These are phyloP conservation scores for Lodderomyces metapsilosis DNA, from an alignment of 1,139 yeast species.

Conservation along the genomic window DNA sequence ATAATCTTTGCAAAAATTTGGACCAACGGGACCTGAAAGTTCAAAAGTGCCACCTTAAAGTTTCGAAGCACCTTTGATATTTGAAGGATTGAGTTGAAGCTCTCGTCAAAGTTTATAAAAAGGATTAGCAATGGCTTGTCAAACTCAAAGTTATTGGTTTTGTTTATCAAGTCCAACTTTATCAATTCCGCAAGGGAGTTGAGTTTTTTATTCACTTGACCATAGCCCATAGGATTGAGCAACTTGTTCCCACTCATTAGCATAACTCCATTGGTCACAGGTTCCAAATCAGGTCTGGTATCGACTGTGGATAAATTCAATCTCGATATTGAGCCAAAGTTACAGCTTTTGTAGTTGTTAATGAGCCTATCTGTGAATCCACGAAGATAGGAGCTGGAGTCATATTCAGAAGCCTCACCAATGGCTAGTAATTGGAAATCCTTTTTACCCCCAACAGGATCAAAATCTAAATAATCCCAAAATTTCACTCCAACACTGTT, in stretches of 20 bases:
- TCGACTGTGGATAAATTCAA: slow-evolving; percentile 32
- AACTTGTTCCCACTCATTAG: slow-evolving; percentile 23
- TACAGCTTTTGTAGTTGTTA: slow-evolving; percentile 46
- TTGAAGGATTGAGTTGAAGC: slow-evolving; percentile 45
- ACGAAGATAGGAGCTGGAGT: slow-evolving; percentile 18
- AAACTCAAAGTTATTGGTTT: slow-evolving; percentile 42
- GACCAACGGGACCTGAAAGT: slow-evolving; percentile 44
- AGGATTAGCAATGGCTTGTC: slow-evolving; percentile 47
- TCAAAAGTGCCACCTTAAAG: slow-evolving; percentile 41
- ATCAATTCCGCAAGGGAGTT: slow-evolving; percentile 34
- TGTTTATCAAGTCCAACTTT: slow-evolving; percentile 40
- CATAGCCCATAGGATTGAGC: slow-evolving; percentile 25
- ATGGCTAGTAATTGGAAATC: slow-evolving; percentile 55
- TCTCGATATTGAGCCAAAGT: slow-evolving; percentile 45
- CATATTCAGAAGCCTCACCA: slow-evolving; percentile 22
- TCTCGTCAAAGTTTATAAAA: slow-evolving; percentile 46
- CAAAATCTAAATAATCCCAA: slow-evolving; percentile 58
- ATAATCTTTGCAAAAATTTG: slow-evolving; percentile 54
- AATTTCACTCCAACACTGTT: slow-evolving; percentile 40
- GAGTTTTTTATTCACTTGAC: slow-evolving; percentile 29
- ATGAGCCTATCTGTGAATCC: slow-evolving; percentile 42
- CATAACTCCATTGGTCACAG: slow-evolving; percentile 35
- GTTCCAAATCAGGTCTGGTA: slow-evolving; percentile 32
- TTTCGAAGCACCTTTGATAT: slow-evolving; percentile 49
- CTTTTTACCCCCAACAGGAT: slow-evolving; percentile 50